Conservation (phyloP, 2,329 filamentous ascomycete species). For the Botryotinia calthae region DNA sequence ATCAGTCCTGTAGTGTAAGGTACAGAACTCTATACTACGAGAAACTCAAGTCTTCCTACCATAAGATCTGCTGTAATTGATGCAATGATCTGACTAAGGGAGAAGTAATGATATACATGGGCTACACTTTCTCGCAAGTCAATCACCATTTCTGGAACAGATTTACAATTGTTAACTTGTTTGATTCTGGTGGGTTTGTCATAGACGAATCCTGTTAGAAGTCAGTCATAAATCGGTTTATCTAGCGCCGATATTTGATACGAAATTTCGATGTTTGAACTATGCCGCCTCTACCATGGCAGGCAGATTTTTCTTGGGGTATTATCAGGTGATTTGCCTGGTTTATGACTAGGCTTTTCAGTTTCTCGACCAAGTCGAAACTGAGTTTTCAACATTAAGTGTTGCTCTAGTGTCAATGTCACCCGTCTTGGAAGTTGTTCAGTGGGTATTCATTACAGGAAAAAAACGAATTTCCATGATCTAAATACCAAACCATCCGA, state of each 20-base stretch:
- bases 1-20: not conserved
- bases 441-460: not conserved
- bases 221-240: not conserved
- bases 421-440: not conserved
- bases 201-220: not conserved
- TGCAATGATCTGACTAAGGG: not conserved
- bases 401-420: not conserved
- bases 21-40: not conserved
- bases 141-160: no score
- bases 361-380: not conserved
- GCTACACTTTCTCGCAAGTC: not conserved
- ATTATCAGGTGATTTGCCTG: not conserved
- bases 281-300: not conserved
- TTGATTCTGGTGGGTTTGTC: not conserved
- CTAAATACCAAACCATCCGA: no score
- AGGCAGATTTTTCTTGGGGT: not conserved
- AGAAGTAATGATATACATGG: not conserved
- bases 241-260: not conserved
- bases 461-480: not conserved
- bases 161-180: not conserved
- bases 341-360: not conserved
- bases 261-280: not conserved
- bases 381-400: not conserved
- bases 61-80: not conserved
- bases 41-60: not conserved